phyloP scores from a whole-genome alignment of 2,329 filamentous ascomycete genomes.

The Pseudogymnoascus sp. region DNA sequence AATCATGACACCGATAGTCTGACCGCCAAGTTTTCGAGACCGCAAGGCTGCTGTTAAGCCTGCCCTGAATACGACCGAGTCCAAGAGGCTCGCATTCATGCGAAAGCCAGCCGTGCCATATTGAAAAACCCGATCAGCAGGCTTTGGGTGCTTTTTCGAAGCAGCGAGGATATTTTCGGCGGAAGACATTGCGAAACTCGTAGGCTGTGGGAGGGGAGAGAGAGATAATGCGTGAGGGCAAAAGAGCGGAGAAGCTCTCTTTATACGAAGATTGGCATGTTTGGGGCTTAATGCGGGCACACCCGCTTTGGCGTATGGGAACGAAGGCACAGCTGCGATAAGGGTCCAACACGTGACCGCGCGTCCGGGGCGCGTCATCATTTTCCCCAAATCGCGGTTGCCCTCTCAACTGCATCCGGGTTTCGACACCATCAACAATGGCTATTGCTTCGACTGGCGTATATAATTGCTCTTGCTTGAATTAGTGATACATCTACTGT shows the following conservation, averaged over 20 bases:
- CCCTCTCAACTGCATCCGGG: not conserved
- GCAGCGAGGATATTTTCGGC: slow-evolving; percentile 48
- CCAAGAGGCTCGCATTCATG: slow-evolving; percentile 70
- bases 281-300: slow-evolving; percentile 6
- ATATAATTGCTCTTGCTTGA: not conserved
- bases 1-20: slow-evolving; percentile 94
- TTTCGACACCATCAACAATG: not conserved
- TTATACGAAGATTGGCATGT: slow-evolving; percentile 7
- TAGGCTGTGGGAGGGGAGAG: not conserved
- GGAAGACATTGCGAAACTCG: slow-evolving; percentile 34
- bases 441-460: not conserved
- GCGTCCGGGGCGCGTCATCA: not conserved
- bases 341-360: not conserved
- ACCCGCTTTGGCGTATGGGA: slow-evolving; percentile 5
- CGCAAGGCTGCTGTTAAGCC: slow-evolving; percentile 82
- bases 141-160: slow-evolving; percentile 54
- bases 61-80: slow-evolving; percentile 87
- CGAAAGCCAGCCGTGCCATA: slow-evolving; percentile 63
- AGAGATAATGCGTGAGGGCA: not conserved
- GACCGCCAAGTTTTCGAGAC: slow-evolving; percentile 80
- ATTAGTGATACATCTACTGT: not conserved
- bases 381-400: not conserved
- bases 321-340: not conserved
- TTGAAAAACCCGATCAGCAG: slow-evolving; percentile 47
- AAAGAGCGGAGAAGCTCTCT: slow-evolving; percentile 9